These are phyloP conservation scores for Ramularia endophylla DNA, from an alignment of 2,329 filamentous ascomycete genomes.

Conservation along the genomic window DNA sequence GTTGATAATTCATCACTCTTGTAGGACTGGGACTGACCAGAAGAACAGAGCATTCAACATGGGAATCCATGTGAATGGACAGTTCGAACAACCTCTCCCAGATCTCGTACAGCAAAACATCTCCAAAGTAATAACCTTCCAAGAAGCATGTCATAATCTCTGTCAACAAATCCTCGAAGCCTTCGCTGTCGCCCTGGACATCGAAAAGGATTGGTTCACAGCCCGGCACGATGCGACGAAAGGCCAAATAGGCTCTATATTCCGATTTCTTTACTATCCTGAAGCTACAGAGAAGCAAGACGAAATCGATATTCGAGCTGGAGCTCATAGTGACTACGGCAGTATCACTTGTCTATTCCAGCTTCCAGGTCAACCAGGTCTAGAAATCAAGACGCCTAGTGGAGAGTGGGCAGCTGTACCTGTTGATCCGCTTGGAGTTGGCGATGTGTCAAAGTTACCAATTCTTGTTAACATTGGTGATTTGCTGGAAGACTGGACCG, in stretches of 20 bases:
- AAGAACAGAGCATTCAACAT: slow-evolving; percentile 81
- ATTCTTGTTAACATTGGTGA: slow-evolving; percentile 70
- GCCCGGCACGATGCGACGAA: slow-evolving; percentile 50
- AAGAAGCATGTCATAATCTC: slow-evolving; percentile 63
- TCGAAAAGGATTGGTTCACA: slow-evolving; percentile 53
- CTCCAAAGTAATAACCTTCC: slow-evolving; percentile 59
- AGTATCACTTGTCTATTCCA: slow-evolving; percentile 72
- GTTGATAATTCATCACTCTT: slow-evolving; percentile 4
- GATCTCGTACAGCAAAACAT: slow-evolving; percentile 55
- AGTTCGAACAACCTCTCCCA: slow-evolving; percentile 73
- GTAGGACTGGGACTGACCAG: background rate
- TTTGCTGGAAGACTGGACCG: slow-evolving; percentile 79
- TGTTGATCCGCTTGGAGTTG: slow-evolving; percentile 32
- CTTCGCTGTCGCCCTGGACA: slow-evolving; percentile 67
- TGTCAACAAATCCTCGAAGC: slow-evolving; percentile 68
- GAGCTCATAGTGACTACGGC: slow-evolving; percentile 85
- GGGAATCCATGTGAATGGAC: slow-evolving; percentile 62
- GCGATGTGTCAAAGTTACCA: slow-evolving; percentile 53
- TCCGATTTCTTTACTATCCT: slow-evolving; percentile 49
- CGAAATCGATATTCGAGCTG: slow-evolving; percentile 67
- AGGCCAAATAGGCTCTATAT: slow-evolving; percentile 47
- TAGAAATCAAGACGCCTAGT: slow-evolving; percentile 66
- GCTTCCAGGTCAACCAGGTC: slow-evolving; percentile 72
- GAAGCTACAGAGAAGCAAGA: slow-evolving; percentile 7
- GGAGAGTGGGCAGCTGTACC: slow-evolving; percentile 41